phyloP scores from a whole-genome alignment of 2,329 filamentous ascomycete genomes.

The Fusarium sterilihyphosum region DNA sequence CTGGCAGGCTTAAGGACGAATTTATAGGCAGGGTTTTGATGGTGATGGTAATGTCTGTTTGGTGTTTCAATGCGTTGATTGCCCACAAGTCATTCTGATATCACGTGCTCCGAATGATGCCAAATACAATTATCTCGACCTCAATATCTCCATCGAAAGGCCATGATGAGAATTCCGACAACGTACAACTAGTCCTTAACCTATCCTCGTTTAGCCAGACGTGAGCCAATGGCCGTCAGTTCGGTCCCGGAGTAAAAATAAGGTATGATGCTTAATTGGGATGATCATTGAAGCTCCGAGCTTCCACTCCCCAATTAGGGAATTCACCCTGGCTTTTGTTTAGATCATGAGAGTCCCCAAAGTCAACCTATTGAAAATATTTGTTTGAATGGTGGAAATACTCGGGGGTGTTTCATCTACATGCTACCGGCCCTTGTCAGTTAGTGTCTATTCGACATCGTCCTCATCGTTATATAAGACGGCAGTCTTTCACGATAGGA shows the following conservation, averaged over 20 bases:
- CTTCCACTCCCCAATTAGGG: background rate
- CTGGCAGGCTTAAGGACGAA: background rate
- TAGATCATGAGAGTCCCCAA: conserved; percentile 10
- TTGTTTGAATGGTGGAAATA: conserved; percentile 38
- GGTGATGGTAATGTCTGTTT: background rate
- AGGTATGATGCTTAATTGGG: conserved; percentile 20
- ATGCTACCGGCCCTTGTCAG: background rate
- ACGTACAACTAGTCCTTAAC: background rate
- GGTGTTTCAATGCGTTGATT: background rate
- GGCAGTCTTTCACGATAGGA: background rate
- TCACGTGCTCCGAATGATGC: background rate
- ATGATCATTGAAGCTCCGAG: conserved; percentile 20
- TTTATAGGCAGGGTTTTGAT: background rate
- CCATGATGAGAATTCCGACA: background rate
- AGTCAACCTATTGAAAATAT: background rate
- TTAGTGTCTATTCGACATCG: background rate
- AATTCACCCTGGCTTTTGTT: conserved; percentile 16
- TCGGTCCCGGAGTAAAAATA: background rate
- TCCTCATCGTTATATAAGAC: conserved; percentile 20
- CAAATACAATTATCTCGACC: background rate
- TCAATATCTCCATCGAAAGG: background rate
- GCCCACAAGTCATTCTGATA: background rate
- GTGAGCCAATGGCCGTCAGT: background rate
- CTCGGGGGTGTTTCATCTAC: conserved; percentile 14
- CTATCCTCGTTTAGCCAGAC: background rate